phyloP scores from a whole-genome alignment of 2,329 filamentous ascomycete species.

The Aspergillus novoparasiticus region DNA sequence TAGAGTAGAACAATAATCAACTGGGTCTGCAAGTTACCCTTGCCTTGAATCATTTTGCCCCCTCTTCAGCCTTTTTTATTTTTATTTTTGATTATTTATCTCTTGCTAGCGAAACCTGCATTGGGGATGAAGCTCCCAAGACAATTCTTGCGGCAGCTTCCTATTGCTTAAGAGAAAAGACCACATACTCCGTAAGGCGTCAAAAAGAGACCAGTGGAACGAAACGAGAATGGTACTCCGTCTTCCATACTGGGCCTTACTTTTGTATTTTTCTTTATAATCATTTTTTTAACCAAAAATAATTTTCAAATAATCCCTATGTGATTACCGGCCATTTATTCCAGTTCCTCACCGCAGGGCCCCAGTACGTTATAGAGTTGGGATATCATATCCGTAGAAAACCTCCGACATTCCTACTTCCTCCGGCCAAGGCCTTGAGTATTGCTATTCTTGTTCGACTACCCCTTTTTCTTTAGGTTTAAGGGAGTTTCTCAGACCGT shows the following conservation, averaged over 20 bases:
- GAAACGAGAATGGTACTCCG: slow-evolving; percentile 3
- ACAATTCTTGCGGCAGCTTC: neutral
- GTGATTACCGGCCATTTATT: neutral
- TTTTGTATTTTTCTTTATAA: neutral
- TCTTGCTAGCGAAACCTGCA: neutral
- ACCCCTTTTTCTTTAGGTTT: neutral
- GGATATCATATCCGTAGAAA: slow-evolving; percentile 3
- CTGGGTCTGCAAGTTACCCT: neutral
- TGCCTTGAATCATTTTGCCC: neutral
- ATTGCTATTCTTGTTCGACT: neutral
- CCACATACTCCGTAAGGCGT: neutral
- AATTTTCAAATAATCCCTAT: neutral
- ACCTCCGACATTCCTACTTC: neutral
- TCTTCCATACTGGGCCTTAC: neutral
- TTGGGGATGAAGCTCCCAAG: neutral
- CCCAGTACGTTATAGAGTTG: neutral
- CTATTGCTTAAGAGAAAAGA: slow-evolving; percentile 1
- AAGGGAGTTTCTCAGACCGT: neutral
- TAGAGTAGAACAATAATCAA: neutral
- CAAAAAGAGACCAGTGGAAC: neutral
- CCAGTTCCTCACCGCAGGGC: slow-evolving; percentile 4
- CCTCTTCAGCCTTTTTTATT: neutral
- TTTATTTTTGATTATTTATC: neutral
- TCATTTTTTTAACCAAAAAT: neutral
- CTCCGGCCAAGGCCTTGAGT: neutral